phyloP scores from a whole-genome alignment of 2,329 filamentous ascomycete genomes.

The Didymella glomerata region DNA sequence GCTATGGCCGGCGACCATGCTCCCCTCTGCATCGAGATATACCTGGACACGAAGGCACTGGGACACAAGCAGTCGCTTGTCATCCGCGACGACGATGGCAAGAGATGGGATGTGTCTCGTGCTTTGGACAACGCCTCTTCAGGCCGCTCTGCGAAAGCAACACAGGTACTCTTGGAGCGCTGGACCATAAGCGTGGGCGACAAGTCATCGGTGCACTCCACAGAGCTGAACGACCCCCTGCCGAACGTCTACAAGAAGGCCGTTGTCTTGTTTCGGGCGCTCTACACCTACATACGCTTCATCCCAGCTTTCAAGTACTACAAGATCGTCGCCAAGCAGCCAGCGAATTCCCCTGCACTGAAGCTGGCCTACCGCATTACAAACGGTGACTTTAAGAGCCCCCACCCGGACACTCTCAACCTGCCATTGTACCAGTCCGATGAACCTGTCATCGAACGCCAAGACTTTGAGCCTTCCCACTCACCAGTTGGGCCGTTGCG shows the following conservation, averaged over 20 bases:
- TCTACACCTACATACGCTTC: slow-evolving; percentile 83
- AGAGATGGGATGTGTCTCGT: slow-evolving; percentile 90
- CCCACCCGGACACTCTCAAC: slow-evolving; percentile 72
- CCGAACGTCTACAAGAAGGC: slow-evolving; percentile 97
- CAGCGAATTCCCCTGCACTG: slow-evolving; percentile 67
- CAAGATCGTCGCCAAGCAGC: slow-evolving; percentile 75
- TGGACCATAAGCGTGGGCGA: slow-evolving; percentile 87
- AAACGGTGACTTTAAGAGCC: slow-evolving; percentile 64
- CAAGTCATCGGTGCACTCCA: slow-evolving; percentile 61
- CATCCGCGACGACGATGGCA: slow-evolving; percentile 85
- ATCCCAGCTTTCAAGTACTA: slow-evolving; percentile 88
- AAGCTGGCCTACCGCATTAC: slow-evolving; percentile 82
- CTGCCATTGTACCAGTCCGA: slow-evolving; percentile 70
- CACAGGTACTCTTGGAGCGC: slow-evolving; percentile 85
- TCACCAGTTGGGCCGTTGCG: slow-evolving; percentile 86
- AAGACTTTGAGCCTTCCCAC: slow-evolving; percentile 83
- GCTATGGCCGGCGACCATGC: slow-evolving; percentile 79
- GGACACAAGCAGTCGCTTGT: slow-evolving; percentile 87
- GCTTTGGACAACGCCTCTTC: slow-evolving; percentile 72
- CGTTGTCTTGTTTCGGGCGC: slow-evolving; percentile 89
- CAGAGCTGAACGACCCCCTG: slow-evolving; percentile 67
- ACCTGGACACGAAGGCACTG: slow-evolving; percentile 79
- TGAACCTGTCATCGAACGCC: slow-evolving; percentile 70
- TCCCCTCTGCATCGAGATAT: slow-evolving; percentile 88
- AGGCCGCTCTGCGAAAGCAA: slow-evolving; percentile 54